Evolutionary conservation across 2,329 filamentous ascomycete genomes (phyloP).

Genomic region (Trichoderma oligosporum): DNA sequence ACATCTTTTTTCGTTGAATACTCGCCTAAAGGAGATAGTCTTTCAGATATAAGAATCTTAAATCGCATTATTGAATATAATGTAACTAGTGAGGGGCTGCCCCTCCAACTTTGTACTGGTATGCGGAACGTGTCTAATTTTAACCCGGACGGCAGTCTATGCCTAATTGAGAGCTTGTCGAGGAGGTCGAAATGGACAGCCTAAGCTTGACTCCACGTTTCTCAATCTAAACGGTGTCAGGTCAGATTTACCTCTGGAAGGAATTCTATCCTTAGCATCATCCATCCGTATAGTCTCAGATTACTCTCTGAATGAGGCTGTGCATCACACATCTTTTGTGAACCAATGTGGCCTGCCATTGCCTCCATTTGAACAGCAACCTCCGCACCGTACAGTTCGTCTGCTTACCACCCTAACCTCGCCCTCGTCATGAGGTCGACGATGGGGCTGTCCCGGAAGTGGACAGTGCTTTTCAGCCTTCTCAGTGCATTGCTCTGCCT

Average conservation of each 20-base stretch:
- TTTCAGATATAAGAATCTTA: too few relatives aligned
- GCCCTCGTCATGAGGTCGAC: slow-evolving; percentile 46
- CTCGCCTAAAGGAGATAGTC: too few relatives aligned
- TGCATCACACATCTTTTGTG: neutral
- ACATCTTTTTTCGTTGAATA: neutral
- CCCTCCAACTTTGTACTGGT: slow-evolving; percentile 16
- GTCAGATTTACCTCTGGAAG: slow-evolving; percentile 15
- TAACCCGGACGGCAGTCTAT: slow-evolving; percentile 19
- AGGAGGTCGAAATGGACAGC: slow-evolving; percentile 26
- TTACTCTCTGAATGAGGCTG: slow-evolving; percentile 1
- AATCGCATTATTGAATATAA: slow-evolving; percentile 15
- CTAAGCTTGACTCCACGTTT: slow-evolving; percentile 26
- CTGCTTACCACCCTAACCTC: slow-evolving; percentile 19
- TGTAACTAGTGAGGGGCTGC: slow-evolving; percentile 19
- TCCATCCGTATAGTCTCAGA: slow-evolving; percentile 1
- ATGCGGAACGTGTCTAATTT: slow-evolving; percentile 7
- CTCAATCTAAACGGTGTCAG: neutral
- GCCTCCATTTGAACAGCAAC: neutral
- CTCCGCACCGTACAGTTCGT: neutral
- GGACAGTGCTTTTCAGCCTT: slow-evolving; percentile 62
- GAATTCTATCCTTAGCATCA: slow-evolving; percentile 8
- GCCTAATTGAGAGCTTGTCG: slow-evolving; percentile 27
- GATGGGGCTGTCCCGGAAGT: slow-evolving; percentile 53
- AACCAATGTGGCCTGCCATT: slow-evolving; percentile 15
- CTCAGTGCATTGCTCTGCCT: slow-evolving; percentile 57